A percentile compares a stretch with the other conserved stretches of the same genome.
Evolutionary conservation across 495 filamentous ascomycete species (phyloP).

Genomic region (Trichoderma asperelloides): DNA sequence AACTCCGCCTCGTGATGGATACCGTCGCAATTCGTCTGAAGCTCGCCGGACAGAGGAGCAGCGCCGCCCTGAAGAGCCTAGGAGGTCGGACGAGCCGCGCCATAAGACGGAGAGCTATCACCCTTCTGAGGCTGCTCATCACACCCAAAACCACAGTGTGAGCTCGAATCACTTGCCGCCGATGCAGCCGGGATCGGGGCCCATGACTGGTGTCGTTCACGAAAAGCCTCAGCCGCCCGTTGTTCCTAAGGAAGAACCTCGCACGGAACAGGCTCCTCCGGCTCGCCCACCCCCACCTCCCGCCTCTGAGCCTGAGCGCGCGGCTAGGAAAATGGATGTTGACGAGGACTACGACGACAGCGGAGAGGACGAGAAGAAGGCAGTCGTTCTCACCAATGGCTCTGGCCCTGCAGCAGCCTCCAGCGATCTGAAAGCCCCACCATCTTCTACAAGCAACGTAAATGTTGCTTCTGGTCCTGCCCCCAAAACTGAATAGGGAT

Average conservation of each 20-base stretch:
- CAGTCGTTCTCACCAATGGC: constrained; percentile 25
- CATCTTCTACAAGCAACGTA: not conserved
- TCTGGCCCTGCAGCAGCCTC: constrained; percentile 2
- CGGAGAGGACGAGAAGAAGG: constrained; percentile 73
- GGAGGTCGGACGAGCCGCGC: constrained; percentile 41
- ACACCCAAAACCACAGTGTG: constrained; percentile 58
- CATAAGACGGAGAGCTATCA: constrained; percentile 70
- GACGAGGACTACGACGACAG: constrained; percentile 94
- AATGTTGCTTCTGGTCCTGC: constrained; percentile 21
- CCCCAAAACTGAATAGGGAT: constrained; percentile 20
- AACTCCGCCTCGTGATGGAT: constrained; percentile 57
- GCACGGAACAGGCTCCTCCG: constrained; percentile 35
- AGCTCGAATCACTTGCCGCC: constrained; percentile 59
- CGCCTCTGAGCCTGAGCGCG: constrained; percentile 61
- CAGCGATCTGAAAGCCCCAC: not conserved
- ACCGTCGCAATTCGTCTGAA: constrained; percentile 72
- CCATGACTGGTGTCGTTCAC: constrained; percentile 49
- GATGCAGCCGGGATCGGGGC: constrained; percentile 54
- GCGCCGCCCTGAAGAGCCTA: constrained; percentile 39
- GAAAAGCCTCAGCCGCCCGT: constrained; percentile 45
- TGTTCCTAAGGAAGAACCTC: constrained; percentile 50
- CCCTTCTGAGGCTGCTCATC: constrained; percentile 84
- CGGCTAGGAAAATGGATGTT: constrained; percentile 90
- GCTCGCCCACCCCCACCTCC: constrained; percentile 33
- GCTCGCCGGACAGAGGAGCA: constrained; percentile 43